A percentile compares a stretch with the other conserved stretches of the same genome.
Evolutionary conservation across 2,329 filamentous ascomycete species (phyloP).

Genomic region (Cercospora beticola): DNA sequence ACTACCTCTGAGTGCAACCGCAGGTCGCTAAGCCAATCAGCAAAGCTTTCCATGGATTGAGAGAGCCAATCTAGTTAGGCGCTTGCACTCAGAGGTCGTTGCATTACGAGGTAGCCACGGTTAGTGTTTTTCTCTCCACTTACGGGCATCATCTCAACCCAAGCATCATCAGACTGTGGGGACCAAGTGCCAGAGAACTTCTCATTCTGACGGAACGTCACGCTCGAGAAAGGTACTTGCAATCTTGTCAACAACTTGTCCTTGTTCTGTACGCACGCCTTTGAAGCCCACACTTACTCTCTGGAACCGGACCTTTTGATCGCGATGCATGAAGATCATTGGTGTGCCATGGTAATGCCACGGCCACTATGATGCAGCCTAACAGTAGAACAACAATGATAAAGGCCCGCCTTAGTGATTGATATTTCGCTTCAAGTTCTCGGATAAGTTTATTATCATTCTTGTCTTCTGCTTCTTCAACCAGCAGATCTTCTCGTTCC

Average conservation of each 20-base stretch:
- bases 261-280: neutral
- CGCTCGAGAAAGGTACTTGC: neutral
- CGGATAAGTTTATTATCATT: neutral
- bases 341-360: slow-evolving; percentile 10
- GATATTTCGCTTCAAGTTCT: slow-evolving; percentile 8
- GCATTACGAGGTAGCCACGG: neutral
- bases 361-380: slow-evolving; percentile 7
- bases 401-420: neutral
- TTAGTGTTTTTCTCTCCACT: neutral
- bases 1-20: neutral
- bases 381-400: slow-evolving; percentile 3
- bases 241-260: neutral
- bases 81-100: neutral
- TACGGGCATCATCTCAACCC: slow-evolving; percentile 31
- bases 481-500: slow-evolving; percentile 14
- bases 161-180: slow-evolving; percentile 32
- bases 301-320: neutral
- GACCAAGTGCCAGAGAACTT: slow-evolving; percentile 29
- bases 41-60: neutral
- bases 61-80: neutral
- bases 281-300: neutral
- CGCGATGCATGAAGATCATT: neutral
- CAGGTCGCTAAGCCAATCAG: neutral
- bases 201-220: slow-evolving; percentile 31
- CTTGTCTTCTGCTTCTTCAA: neutral